phyloP scores from a whole-genome alignment of 257 asterid genomes.

The Leptodermis oblonga region DNA sequence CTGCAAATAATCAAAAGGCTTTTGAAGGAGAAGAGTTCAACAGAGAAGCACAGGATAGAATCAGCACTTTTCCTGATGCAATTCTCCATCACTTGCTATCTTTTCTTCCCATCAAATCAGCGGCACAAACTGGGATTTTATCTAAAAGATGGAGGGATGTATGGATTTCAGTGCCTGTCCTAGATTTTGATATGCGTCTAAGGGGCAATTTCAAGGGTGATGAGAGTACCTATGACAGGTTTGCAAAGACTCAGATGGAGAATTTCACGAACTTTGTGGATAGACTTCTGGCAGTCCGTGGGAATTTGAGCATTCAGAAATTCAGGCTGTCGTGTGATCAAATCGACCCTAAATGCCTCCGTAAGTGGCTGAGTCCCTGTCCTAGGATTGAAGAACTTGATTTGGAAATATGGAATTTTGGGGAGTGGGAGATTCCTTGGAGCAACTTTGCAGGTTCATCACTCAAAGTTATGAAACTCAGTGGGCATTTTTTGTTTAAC shows the following conservation, averaged over 20 bases:
- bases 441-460: background rate
- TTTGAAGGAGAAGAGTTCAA: too few relatives aligned
- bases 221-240: background rate
- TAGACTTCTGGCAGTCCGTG: conserved; percentile 1
- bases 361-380: background rate
- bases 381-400: conserved; percentile 9
- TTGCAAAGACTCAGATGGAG: background rate
- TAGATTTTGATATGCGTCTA: conserved; percentile 1
- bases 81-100: conserved; percentile 4
- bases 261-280: background rate
- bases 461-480: conserved; percentile 2
- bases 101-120: conserved; percentile 4
- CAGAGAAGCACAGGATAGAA: background rate
- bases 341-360: background rate
- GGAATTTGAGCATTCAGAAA: background rate
- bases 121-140: conserved; percentile 16
- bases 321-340: conserved; percentile 8
- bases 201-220: background rate
- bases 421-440: background rate
- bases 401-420: background rate
- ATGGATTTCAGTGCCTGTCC: conserved; percentile 1
- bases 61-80: conserved; percentile 14
- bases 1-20: too few relatives aligned
- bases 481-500: background rate
- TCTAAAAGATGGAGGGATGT: conserved; percentile 8